Percentiles rank a stretch among this genome's conserved stretches.
These are phyloP conservation scores for Nakaseomyces nivariensis DNA, from an alignment of 1,139 yeast species.

Conservation along the genomic window DNA sequence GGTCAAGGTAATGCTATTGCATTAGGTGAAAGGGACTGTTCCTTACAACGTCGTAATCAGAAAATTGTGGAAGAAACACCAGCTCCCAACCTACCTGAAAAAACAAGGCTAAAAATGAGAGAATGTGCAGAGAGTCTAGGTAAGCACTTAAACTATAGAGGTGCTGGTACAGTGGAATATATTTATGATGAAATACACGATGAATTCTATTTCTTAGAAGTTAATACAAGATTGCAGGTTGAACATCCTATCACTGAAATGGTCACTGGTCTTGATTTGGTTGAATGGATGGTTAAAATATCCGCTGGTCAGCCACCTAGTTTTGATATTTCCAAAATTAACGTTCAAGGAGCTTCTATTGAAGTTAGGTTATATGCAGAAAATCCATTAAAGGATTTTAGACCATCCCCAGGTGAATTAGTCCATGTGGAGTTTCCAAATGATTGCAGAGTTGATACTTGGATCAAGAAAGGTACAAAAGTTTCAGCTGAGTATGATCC, in stretches of 20 bases:
- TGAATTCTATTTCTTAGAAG: conserved; percentile 89
- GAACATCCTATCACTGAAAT: conserved; percentile 96
- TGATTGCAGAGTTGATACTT: conserved; percentile 88
- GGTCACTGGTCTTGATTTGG: conserved; percentile 89
- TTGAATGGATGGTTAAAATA: conserved; percentile 90
- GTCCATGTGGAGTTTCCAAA: conserved; percentile 76
- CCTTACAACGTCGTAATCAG: conserved; percentile 93
- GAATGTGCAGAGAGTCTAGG: conserved; percentile 78
- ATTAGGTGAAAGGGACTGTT: conserved; percentile 94
- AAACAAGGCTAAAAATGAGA: conserved; percentile 66
- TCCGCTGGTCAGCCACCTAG: conserved; percentile 87
- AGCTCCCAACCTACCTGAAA: conserved; percentile 82
- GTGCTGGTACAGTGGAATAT: conserved; percentile 97
- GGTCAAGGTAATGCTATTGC: conserved; percentile 89
- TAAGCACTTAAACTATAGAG: conserved; percentile 71
- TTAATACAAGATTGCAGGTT: conserved; percentile 92
- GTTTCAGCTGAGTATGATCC: conserved; percentile 94
- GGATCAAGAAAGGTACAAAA: conserved; percentile 87
- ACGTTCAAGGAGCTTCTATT: conserved; percentile 79
- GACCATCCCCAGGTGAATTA: conserved; percentile 93
- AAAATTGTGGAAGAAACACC: conserved; percentile 96
- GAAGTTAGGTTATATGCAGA: conserved; percentile 96
- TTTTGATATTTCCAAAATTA: conserved; percentile 43
- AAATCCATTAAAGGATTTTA: conserved; percentile 87
- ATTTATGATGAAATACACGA: conserved; percentile 79